Conservation (phyloP, 371 early-diverging fungal species). For the Lichtheimia ramosa region DNA sequence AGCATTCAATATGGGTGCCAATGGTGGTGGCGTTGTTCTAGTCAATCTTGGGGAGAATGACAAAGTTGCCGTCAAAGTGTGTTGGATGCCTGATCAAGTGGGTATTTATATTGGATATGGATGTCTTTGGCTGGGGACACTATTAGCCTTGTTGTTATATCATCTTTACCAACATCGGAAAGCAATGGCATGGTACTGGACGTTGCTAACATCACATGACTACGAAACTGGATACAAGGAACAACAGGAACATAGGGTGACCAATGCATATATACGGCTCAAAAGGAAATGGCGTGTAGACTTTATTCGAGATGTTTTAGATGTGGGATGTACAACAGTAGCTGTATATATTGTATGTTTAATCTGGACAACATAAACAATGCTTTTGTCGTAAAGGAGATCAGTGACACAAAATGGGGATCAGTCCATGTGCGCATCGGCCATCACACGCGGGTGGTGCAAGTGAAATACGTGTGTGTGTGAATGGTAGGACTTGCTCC, state of each 20-base stretch:
- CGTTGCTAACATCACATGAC: neutral
- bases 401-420: neutral
- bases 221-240: neutral
- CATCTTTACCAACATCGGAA: neutral
- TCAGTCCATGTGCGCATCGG: neutral
- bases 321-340: neutral
- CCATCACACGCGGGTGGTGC: neutral
- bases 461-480: neutral
- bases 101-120: slow-evolving; percentile 31
- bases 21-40: slow-evolving; percentile 42
- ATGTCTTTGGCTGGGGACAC: slow-evolving; percentile 2
- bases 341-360: neutral
- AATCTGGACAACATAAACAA: neutral
- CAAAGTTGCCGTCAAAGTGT: slow-evolving; percentile 11
- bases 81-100: slow-evolving; percentile 38
- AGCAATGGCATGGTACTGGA: neutral
- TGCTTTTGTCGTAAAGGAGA: neutral
- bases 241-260: neutral
- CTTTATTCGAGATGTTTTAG: neutral
- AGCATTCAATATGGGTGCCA: slow-evolving; percentile 57
- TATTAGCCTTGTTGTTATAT: neutral
- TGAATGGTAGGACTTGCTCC: neutral
- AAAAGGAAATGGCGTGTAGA: neutral
- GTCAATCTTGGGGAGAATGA: slow-evolving; percentile 9
- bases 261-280: neutral